Evolutionary conservation across 2,329 filamentous ascomycete genomes (phyloP).

Genomic region (Sporothrix luriei): DNA sequence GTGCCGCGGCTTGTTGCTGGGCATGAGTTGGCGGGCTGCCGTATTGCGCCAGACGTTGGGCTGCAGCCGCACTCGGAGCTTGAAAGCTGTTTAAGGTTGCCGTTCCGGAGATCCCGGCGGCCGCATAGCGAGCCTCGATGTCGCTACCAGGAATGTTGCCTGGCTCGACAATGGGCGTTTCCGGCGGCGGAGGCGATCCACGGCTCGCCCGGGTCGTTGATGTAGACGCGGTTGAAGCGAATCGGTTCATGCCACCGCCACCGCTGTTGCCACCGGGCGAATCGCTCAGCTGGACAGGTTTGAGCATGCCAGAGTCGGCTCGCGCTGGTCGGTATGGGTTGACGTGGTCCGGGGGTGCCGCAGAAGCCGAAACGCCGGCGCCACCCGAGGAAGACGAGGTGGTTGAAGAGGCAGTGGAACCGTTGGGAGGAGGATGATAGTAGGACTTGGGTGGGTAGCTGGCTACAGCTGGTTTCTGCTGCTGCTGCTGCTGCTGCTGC

Average conservation of each 20-base stretch:
- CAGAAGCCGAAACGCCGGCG: background rate
- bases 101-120: conserved; percentile 84
- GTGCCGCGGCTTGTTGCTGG: conserved; percentile 20
- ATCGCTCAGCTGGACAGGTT: conserved; percentile 45
- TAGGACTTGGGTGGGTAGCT: conserved; percentile 61
- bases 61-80: conserved; percentile 72
- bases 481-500: conserved; percentile 37
- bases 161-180: conserved; percentile 81
- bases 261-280: background rate
- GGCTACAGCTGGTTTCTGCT: conserved; percentile 45
- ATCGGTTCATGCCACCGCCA: conserved; percentile 56
- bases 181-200: conserved; percentile 91
- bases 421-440: conserved; percentile 59
- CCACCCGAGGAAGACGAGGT: conserved; percentile 12
- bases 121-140: conserved; percentile 89
- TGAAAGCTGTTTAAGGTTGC: conserved; percentile 76
- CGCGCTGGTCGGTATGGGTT: conserved; percentile 24
- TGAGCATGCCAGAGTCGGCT: conserved; percentile 40
- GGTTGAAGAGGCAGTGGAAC: conserved; percentile 39
- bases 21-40: conserved; percentile 54
- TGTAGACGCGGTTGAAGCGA: conserved; percentile 82
- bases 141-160: conserved; percentile 71
- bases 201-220: conserved; percentile 90
- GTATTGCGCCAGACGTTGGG: conserved; percentile 81
- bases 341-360: conserved; percentile 1